These are phyloP conservation scores for Inga laurina DNA, from an alignment of 306 rosid genomes.

Conservation along the genomic window DNA sequence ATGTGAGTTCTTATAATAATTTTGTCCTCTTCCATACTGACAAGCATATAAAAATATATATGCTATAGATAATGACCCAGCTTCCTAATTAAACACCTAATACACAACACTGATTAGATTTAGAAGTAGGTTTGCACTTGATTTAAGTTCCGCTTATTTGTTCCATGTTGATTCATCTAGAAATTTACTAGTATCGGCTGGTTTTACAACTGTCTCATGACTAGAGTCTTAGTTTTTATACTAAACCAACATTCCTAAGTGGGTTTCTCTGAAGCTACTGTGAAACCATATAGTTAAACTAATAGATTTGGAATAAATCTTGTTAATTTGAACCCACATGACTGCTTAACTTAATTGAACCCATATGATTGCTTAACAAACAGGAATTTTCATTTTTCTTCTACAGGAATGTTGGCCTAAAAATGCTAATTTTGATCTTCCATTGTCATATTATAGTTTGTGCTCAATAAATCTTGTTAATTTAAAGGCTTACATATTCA, in stretches of 20 bases:
- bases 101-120: not conserved
- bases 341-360: no score
- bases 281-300: not conserved
- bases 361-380: no score
- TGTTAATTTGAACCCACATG: no score
- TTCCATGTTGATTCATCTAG: not conserved
- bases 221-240: not conserved
- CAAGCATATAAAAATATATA: not conserved
- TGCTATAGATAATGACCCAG: not conserved
- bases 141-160: not conserved
- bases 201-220: not conserved
- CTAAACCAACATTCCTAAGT: not conserved
- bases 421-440: not conserved
- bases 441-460: conserved; percentile 1
- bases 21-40: no score
- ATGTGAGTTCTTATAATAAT: no score
- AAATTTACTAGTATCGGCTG: not conserved
- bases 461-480: not conserved
- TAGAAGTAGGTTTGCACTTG: not conserved
- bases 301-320: not conserved
- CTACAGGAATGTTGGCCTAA: no score
- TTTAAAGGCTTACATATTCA: not conserved
- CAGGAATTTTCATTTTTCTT: no score
- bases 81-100: not conserved
- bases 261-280: not conserved